These are phyloP conservation scores for Syzygium oleosum DNA, from an alignment of 345 rosid genomes.

Conservation along the genomic window DNA sequence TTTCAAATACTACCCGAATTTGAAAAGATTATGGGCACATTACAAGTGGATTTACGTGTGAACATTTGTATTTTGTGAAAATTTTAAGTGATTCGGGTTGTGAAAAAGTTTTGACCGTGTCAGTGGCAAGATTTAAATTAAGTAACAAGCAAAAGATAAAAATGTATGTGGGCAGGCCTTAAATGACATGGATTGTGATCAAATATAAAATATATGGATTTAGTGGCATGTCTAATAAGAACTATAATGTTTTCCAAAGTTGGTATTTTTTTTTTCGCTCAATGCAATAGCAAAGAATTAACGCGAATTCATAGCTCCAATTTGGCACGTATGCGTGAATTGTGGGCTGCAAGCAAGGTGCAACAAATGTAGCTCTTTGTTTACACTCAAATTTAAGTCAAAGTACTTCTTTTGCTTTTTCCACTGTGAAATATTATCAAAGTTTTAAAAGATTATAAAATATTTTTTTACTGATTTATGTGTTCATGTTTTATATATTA, in stretches of 20 bases:
- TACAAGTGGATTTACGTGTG: fast-evolving
- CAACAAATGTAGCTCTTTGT: not conserved
- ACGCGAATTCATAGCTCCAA: not conserved
- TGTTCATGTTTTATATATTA: not conserved
- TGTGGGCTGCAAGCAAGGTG: not conserved
- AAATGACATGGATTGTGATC: not conserved
- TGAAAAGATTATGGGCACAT: not conserved
- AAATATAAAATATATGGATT: not conserved
- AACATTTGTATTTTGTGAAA: not conserved
- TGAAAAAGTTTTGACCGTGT: not conserved
- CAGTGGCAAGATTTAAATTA: not conserved
- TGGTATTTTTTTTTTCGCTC: not conserved
- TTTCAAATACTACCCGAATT: not conserved
- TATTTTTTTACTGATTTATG: not conserved
- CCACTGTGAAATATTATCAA: not conserved
- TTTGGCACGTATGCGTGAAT: not conserved
- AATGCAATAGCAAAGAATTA: not conserved
- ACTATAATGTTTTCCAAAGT: not conserved
- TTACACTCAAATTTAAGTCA: not conserved
- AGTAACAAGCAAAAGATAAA: not conserved
- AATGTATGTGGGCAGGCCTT: not conserved
- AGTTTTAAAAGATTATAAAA: not conserved
- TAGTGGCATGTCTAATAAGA: not conserved
- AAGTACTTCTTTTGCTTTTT: not conserved
- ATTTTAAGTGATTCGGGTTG: not conserved